A percentile compares a stretch with the other conserved stretches of the same genome.
Conservation (phyloP, 345 rosid species). For the Heritiera fomes region DNA sequence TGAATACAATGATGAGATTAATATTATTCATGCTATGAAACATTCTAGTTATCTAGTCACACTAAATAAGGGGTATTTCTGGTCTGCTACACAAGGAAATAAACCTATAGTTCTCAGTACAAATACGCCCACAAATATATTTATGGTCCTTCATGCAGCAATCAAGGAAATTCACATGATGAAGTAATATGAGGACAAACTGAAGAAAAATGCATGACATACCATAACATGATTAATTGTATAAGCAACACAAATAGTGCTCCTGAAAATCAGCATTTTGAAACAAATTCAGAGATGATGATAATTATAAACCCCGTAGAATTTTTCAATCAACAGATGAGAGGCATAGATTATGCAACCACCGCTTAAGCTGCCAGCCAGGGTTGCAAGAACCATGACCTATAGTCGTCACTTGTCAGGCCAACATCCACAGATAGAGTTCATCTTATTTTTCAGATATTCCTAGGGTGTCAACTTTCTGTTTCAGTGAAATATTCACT, state of each 20-base stretch:
- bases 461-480: constrained; percentile 9
- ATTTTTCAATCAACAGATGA: not conserved
- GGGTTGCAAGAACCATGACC: constrained; percentile 3
- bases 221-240: constrained; percentile 90
- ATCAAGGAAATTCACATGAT: constrained; percentile 17
- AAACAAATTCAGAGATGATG: constrained; percentile 10
- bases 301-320: not conserved
- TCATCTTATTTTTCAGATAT: constrained; percentile 13
- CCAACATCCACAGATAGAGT: constrained; percentile 4
- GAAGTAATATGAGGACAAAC: constrained; percentile 8
- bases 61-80: not conserved
- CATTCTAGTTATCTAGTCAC: not conserved
- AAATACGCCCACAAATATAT: not conserved
- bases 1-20: not conserved
- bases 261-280: constrained; percentile 54
- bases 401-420: constrained; percentile 14
- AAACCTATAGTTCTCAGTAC: not conserved
- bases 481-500: constrained; percentile 33
- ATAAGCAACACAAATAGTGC: constrained; percentile 77
- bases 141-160: not conserved
- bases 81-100: not conserved
- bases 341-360: constrained; percentile 17
- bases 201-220: constrained; percentile 32
- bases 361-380: not conserved
- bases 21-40: not conserved